These are phyloP conservation scores for Cryptosporidium bovis DNA, from an alignment of 169 alveolate genomes.

Conservation along the genomic window DNA sequence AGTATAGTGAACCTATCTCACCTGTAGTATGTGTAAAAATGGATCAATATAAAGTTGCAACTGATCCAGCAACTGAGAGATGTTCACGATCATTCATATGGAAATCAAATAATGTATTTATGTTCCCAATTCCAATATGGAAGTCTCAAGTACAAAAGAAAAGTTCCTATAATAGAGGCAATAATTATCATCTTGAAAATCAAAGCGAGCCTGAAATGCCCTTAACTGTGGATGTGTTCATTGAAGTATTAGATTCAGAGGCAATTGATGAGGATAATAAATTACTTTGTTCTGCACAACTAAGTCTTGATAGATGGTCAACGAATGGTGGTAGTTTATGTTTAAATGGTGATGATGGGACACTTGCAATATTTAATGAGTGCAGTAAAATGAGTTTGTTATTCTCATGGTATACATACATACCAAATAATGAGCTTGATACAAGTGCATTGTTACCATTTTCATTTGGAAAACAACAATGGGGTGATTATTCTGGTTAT, in stretches of 20 bases:
- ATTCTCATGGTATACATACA: conserved; percentile 73
- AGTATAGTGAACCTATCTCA: conserved; percentile 64
- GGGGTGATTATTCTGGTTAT: conserved; percentile 73
- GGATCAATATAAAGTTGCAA: conserved; percentile 74
- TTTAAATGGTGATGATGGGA: conserved; percentile 62
- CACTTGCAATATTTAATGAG: conserved; percentile 69
- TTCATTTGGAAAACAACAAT: conserved; percentile 74
- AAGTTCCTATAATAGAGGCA: not conserved
- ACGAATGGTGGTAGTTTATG: conserved; percentile 64
- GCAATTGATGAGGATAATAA: conserved; percentile 71
- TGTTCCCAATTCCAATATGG: conserved; percentile 74
- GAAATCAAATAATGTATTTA: conserved; percentile 72
- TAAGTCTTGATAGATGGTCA: conserved; percentile 72
- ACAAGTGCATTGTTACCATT: conserved; percentile 73
- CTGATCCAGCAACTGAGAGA: conserved; percentile 74
- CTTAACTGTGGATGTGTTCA: conserved; percentile 46
- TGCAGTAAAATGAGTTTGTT: conserved; percentile 67
- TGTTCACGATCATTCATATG: conserved; percentile 73
- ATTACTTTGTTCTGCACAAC: conserved; percentile 61
- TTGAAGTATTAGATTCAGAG: conserved; percentile 72
- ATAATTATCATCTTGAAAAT: conserved; percentile 8
- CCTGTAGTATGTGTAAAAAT: conserved; percentile 73
- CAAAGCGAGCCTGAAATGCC: conserved; percentile 47
- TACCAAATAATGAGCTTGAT: conserved; percentile 72
- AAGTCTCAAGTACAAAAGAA: conserved; percentile 63